Conservation (phyloP, 805 yeast species). For the Starmerella khaoyaiensis region DNA sequence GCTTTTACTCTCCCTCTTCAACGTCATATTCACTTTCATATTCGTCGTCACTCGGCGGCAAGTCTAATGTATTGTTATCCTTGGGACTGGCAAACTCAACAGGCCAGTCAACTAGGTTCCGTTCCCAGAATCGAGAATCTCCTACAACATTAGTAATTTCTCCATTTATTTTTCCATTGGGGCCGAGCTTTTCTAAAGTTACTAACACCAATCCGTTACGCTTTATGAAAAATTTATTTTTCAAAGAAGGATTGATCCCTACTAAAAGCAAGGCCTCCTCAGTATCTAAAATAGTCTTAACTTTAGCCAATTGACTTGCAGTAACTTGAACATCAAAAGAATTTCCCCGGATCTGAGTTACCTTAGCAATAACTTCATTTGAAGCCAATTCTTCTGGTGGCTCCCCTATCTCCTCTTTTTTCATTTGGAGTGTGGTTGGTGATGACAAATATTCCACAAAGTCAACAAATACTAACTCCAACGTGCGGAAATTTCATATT, state of each 20-base stretch:
- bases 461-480: too few relatives aligned
- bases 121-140: constrained; percentile 27
- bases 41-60: constrained; percentile 23
- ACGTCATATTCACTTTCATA: constrained; percentile 11
- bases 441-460: not conserved
- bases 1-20: not conserved
- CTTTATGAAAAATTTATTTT: constrained; percentile 28
- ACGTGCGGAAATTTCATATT: too few relatives aligned
- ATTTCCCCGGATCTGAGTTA: constrained; percentile 26
- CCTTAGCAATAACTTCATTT: constrained; percentile 25
- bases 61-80: constrained; percentile 18
- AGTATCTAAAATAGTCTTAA: constrained; percentile 7
- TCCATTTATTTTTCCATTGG: constrained; percentile 24
- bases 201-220: constrained; percentile 29
- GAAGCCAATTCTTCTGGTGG: constrained; percentile 24
- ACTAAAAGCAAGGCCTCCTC: constrained; percentile 20
- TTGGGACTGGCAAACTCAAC: constrained; percentile 22
- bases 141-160: constrained; percentile 27
- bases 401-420: constrained; percentile 19
- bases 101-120: constrained; percentile 24
- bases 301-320: constrained; percentile 11
- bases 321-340: constrained; percentile 27
- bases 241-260: constrained; percentile 26
- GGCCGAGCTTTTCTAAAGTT: constrained; percentile 17
- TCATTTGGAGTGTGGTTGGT: constrained; percentile 1